These are phyloP conservation scores for Aspergillus sp. DNA, from an alignment of 2,329 filamentous ascomycete species.

Conservation along the genomic window DNA sequence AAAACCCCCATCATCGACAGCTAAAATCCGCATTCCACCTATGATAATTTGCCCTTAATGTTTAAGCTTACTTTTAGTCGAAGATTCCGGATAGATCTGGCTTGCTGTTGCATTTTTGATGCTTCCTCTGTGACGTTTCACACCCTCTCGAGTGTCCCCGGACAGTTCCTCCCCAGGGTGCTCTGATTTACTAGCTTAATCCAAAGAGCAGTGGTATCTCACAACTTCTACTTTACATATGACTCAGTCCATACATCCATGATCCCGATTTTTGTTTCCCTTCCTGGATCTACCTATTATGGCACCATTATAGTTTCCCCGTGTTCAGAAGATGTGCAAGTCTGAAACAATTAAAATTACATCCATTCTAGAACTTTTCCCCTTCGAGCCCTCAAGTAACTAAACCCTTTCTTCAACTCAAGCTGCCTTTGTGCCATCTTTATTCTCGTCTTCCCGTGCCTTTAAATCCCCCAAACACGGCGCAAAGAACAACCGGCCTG, in stretches of 20 bases:
- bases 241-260: too few species aligned
- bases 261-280: too few species aligned
- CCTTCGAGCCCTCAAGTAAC: not conserved
- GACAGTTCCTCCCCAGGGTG: too few species aligned
- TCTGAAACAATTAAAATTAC: too few species aligned
- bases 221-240: too few species aligned
- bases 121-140: not conserved
- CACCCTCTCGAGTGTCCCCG: not conserved
- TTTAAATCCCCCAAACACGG: conserved; percentile 53
- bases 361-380: not conserved
- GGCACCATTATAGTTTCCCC: too few species aligned
- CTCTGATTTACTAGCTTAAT: too few species aligned
- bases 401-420: conserved; percentile 7
- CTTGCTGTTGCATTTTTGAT: not conserved
- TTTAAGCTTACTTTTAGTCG: conserved; percentile 8
- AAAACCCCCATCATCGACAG: not conserved
- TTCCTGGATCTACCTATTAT: too few species aligned
- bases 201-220: too few species aligned
- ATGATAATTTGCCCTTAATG: not conserved
- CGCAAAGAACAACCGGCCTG: conserved; percentile 56
- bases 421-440: conserved; percentile 20
- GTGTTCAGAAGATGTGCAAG: too few species aligned
- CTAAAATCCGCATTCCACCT: conserved; percentile 3
- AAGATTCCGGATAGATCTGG: not conserved
- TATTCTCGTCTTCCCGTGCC: conserved; percentile 17